Base-by-base conservation (phyloP, 2,329 filamentous ascomycete genomes). In the Ilyonectria sp. region DNA sequence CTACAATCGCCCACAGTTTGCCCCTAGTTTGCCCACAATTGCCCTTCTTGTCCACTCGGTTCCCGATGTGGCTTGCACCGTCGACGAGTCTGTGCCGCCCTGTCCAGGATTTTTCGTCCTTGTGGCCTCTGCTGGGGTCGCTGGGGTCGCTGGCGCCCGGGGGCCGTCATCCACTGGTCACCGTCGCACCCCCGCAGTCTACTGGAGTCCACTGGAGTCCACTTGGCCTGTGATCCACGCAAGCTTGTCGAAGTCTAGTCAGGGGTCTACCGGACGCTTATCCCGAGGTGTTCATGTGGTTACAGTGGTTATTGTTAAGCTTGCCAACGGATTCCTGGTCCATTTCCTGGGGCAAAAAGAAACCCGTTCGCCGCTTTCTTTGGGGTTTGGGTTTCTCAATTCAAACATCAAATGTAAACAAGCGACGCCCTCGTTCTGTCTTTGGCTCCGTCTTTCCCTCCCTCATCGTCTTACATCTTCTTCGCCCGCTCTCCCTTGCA, bases 191-290 rank as follows among this genome's bases (percentile, higher is more conserved):
- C 31, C 70, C 74, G 60, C 65, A 69, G 63, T 58, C 71, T 72
- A 75, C 73, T 71, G 21, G 21, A 21, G 21, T 21, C 21, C 21
- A 21, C 21, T 21, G 21, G 21, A 69, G 63, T 58, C 71, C 74
- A 75, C 73, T 71, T 72, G 60, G 60, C 61, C 60, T 52, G 40
- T 62, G 63, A 63, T 56, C 62, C 69, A 67, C 63, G 66, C 66
- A 66, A 74, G 71, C 74, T 76, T 71, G 68, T 71, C 61, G 59
- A 71, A 67, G 69, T 63, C 72, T 76, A 76, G 72, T 75, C 74
- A 76, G 74, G 74, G 74, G 74, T 68, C 71, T 74, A 69, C 68
- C 63, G 63, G 65, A 62, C 57, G 61, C 69, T 69, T 66, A 67
- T 59, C 60, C 71, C 68, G 66, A 68, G 63, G 64, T 72, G 60